Percentiles rank a stretch among this genome's conserved stretches.
Evolutionary conservation across 768 basidiomycete genomes (phyloP).

Genomic region (Hypholoma fasciculare): DNA sequence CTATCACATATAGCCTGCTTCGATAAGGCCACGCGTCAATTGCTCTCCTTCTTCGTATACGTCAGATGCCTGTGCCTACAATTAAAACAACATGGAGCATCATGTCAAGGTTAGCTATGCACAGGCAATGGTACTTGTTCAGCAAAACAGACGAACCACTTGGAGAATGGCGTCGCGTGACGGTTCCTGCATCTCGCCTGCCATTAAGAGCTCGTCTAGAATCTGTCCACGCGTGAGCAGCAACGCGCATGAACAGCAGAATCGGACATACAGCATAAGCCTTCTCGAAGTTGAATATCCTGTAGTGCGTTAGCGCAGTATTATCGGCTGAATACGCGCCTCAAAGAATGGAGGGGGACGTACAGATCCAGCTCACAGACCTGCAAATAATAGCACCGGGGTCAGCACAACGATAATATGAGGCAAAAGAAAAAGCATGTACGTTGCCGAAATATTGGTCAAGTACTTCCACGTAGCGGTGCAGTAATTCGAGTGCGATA

Average conservation of each 20-base stretch:
- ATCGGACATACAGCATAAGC: constrained; percentile 71
- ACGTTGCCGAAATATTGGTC: constrained; percentile 89
- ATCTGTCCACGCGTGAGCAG: constrained; percentile 43
- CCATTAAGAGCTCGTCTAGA: constrained; percentile 90
- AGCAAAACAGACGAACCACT: constrained; percentile 15
- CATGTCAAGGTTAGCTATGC: not conserved
- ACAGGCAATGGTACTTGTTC: not conserved
- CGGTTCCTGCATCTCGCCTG: constrained; percentile 93
- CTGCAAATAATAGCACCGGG: constrained; percentile 44
- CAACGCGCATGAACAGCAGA: not conserved
- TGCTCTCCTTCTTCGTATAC: no score
- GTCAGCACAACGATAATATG: constrained; percentile 25
- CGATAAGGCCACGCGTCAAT: no score
- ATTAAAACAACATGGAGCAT: not conserved
- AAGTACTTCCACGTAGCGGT: constrained; percentile 92
- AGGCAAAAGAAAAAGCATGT: constrained; percentile 30
- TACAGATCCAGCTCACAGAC: constrained; percentile 93
- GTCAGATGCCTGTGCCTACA: no score
- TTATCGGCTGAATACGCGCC: not conserved
- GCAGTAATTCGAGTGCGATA: constrained; percentile 87
- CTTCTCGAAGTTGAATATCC: constrained; percentile 98
- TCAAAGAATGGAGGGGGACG: constrained; percentile 19
- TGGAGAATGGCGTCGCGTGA: constrained; percentile 69
- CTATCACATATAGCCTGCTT: no score
- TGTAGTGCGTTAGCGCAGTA: constrained; percentile 23